Percentiles rank a stretch among this genome's conserved stretches.
Evolutionary conservation across 192 early-diverging fungal species (phyloP).

Genomic region (Coemansia sp.): DNA sequence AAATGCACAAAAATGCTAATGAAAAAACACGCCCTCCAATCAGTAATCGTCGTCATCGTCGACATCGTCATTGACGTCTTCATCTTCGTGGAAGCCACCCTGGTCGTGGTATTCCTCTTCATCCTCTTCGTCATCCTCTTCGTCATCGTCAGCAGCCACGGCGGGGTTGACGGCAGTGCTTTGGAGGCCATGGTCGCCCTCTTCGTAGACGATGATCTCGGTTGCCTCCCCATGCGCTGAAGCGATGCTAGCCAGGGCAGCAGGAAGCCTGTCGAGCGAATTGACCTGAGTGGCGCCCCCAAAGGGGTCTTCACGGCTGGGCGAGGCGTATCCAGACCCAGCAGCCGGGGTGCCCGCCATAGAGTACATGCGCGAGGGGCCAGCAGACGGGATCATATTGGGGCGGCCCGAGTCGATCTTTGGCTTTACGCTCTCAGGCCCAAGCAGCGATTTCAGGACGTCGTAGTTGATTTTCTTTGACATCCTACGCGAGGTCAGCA

Average conservation of each 20-base stretch:
- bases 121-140: slow-evolving; percentile 53
- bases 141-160: slow-evolving; percentile 44
- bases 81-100: slow-evolving; percentile 11
- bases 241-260: slow-evolving; percentile 28
- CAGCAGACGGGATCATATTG: slow-evolving; percentile 54
- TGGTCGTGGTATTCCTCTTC: slow-evolving; percentile 27
- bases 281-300: slow-evolving; percentile 25
- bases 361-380: slow-evolving; percentile 48
- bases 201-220: slow-evolving; percentile 32
- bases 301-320: slow-evolving; percentile 19
- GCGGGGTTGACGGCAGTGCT: slow-evolving; percentile 32
- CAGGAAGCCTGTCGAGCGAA: slow-evolving; percentile 33
- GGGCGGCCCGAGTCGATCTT: slow-evolving; percentile 16
- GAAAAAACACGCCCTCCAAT: not conserved
- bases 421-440: slow-evolving; percentile 40
- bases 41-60: slow-evolving; percentile 11
- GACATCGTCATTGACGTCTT: slow-evolving; percentile 14
- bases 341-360: slow-evolving; percentile 21
- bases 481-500: slow-evolving; percentile 68
- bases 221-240: slow-evolving; percentile 6
- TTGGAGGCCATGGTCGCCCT: slow-evolving; percentile 54
- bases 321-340: slow-evolving; percentile 32
- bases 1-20: not conserved
- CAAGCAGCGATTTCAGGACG: slow-evolving; percentile 70
- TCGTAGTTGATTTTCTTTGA: slow-evolving; percentile 94